Percentiles rank a stretch among this genome's conserved stretches.
Conservation (phyloP, 495 filamentous ascomycete genomes). For the Antarctomyces pellizariae region DNA sequence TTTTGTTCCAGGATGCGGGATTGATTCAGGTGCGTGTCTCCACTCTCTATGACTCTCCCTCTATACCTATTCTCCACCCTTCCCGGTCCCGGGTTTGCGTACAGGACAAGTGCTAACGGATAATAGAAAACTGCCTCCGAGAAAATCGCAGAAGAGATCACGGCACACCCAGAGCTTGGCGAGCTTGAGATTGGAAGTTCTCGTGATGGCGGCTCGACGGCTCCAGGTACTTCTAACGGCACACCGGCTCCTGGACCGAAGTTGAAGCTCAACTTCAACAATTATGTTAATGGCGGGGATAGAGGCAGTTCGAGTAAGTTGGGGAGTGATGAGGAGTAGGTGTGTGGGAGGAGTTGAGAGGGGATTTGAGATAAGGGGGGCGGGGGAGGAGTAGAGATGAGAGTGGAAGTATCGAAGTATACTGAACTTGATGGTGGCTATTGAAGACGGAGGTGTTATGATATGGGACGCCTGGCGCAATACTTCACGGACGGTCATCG, state of each 20-base stretch:
- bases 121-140: conserved; percentile 35
- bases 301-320: conserved; percentile 12
- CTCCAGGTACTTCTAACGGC: conserved; percentile 39
- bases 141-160: conserved; percentile 48
- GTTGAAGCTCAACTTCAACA: conserved; percentile 11
- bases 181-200: conserved; percentile 38
- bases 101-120: conserved; percentile 14
- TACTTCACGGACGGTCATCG: too few relatives aligned
- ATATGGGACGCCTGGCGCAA: too few relatives aligned
- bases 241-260: conserved; percentile 38
- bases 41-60: conserved; percentile 1
- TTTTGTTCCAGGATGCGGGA: conserved; percentile 79
- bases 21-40: conserved; percentile 56
- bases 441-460: too few relatives aligned
- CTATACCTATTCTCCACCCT: not conserved
- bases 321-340: conserved; percentile 11
- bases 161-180: conserved; percentile 44
- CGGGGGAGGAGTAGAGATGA: too few relatives aligned
- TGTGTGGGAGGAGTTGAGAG: too few relatives aligned
- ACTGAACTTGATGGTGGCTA: too few relatives aligned
- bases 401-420: too few relatives aligned
- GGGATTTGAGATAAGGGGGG: too few relatives aligned
- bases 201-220: conserved; percentile 36
- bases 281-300: conserved; percentile 11
- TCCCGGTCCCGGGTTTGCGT: too few relatives aligned